Evolutionary conservation across 2,329 filamentous ascomycete species (phyloP), one percentile per base, ranked within the genome.

Genomic region (Fusarium burgessii): DNA sequence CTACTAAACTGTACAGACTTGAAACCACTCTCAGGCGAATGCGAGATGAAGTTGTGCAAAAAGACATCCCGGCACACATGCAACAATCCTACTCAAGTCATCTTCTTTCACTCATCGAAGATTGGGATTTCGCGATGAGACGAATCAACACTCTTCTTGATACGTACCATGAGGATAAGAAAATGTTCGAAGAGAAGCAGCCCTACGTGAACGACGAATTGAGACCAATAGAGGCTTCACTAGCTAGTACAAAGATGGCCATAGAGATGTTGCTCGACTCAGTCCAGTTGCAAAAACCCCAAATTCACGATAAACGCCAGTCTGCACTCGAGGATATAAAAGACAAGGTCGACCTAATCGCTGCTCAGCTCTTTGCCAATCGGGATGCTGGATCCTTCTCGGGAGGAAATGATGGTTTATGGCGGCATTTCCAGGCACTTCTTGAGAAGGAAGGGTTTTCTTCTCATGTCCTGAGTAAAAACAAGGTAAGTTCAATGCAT

Each of bases 191-290:
- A 10, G 46, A 32, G 0, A 29, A 35, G 0, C 11, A 23, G 2
- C 14, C 27, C 10, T n/a, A 25, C 7, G 8, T 4, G 46, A 17
- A 5, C 8, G 29, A 29, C 5, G n/a, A 35, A 18, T 11, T 50
- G 0, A 25, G 33, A 13, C 32, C 20, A 1, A 50, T 50, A 18
- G 20, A 50, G 6, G 11, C 15, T 6, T 2, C 33, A 0, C 17
- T 35, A 18, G 32, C 46, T 2, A 15, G 32, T 7, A 35, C n/a
- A 14, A 23, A 2, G 20, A 50, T 23, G n/a, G 32, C 29, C 3
- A 50, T 50, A 2, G 46, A 50, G 12, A 0, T 35, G 0, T 12
- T 50, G 0, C 6, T 50, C 0, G 29, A 50, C 15, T 35, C 29
- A 0, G 17, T 50, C 0, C 29, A 36, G 32, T 18, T 50, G 17